A percentile compares a stretch with the other conserved stretches of the same genome.
Conservation (phyloP, 1,284 basidiomycete species). For the Austroboletus niveus region DNA sequence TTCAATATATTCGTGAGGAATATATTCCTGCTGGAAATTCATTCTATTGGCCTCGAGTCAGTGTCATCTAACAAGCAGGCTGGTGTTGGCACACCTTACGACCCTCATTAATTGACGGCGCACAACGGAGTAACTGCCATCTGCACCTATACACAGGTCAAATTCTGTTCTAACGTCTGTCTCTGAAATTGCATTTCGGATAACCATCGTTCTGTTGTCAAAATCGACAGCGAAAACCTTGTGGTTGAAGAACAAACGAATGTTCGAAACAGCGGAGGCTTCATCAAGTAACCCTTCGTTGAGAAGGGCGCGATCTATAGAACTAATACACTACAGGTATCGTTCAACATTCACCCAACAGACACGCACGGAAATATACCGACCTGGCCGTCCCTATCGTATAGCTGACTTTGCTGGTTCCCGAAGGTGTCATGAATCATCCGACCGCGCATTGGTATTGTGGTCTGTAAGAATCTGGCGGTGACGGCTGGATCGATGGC, state of each 20-base stretch:
- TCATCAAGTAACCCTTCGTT: constrained; percentile 84
- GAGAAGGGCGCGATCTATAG: constrained; percentile 85
- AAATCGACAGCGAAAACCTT: constrained; percentile 77
- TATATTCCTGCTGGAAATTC: constrained; percentile 93
- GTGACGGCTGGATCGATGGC: constrained; percentile 77
- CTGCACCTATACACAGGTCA: constrained; percentile 85
- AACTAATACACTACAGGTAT: constrained; percentile 79
- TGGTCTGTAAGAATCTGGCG: constrained; percentile 71
- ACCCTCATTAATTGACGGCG: constrained; percentile 88
- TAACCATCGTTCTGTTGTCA: constrained; percentile 57
- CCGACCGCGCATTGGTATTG: constrained; percentile 92
- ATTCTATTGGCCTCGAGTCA: constrained; percentile 55
- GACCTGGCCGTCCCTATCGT: constrained; percentile 87
- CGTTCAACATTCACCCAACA: constrained; percentile 20
- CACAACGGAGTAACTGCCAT: constrained; percentile 86
- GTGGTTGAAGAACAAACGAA: constrained; percentile 77
- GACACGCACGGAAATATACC: constrained; percentile 33
- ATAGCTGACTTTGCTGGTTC: constrained; percentile 75
- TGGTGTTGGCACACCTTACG: constrained; percentile 60
- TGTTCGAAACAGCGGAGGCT: constrained; percentile 58
- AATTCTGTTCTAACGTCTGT: constrained; percentile 55
- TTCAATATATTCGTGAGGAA: constrained; percentile 95
- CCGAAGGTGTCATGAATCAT: constrained; percentile 89
- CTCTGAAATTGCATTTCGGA: constrained; percentile 45
- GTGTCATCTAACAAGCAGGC: constrained; percentile 7